Evolutionary conservation across 176 grass and related monocot genomes (phyloP).

Genomic region (Dendrocalamus sinicus): DNA sequence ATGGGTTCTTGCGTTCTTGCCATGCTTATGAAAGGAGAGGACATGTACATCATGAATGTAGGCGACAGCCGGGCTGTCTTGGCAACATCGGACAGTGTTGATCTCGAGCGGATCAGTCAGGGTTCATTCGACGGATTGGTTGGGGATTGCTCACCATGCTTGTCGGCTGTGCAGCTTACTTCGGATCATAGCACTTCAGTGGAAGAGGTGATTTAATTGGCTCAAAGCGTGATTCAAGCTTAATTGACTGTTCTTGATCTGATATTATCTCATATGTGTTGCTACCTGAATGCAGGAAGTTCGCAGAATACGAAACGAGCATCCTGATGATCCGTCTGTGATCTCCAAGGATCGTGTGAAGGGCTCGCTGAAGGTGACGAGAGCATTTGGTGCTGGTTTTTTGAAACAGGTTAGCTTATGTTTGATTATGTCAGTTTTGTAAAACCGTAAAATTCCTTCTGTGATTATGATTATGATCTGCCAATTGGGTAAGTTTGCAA

Average conservation of each 20-base stretch:
- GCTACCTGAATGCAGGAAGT: constrained; percentile 65
- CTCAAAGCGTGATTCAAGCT: background rate
- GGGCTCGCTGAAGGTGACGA: constrained; percentile 93
- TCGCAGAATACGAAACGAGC: constrained; percentile 80
- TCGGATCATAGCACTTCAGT: constrained; percentile 88
- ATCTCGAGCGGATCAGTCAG: constrained; percentile 64
- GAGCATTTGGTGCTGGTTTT: constrained; percentile 93
- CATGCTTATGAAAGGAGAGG: constrained; percentile 88
- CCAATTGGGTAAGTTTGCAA: background rate
- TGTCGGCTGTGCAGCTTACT: constrained; percentile 81
- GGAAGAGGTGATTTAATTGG: constrained; percentile 52
- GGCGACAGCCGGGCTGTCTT: constrained; percentile 91
- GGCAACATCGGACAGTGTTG: constrained; percentile 58
- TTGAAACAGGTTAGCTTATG: constrained; percentile 82
- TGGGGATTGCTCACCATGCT: constrained; percentile 49
- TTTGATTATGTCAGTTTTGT: constrained; percentile 21
- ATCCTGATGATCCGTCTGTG: constrained; percentile 74
- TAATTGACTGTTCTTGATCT: constrained; percentile 20
- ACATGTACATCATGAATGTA: constrained; percentile 96
- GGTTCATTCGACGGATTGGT: constrained; percentile 58
- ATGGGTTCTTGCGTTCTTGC: constrained; percentile 94
- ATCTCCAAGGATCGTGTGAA: constrained; percentile 88
- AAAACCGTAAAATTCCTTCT: background rate
- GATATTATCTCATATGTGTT: background rate
- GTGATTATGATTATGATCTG: background rate